phyloP scores from a whole-genome alignment of 495 filamentous ascomycete species.

The Hypoxylon rickii region DNA sequence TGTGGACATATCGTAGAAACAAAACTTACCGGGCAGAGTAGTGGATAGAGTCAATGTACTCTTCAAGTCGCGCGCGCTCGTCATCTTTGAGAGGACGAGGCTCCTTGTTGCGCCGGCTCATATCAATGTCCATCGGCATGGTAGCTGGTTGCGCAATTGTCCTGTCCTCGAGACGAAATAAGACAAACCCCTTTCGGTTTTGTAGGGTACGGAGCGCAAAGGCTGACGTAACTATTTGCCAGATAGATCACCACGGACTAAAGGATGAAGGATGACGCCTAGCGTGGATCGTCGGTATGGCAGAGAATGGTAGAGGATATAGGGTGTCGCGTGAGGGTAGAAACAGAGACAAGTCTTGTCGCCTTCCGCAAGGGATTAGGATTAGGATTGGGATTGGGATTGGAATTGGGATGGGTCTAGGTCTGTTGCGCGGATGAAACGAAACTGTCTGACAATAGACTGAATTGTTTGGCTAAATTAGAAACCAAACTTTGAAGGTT shows the following conservation, averaged over 20 bases:
- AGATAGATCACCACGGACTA: too few relatives aligned
- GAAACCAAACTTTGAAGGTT: too few relatives aligned
- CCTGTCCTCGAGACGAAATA: neutral
- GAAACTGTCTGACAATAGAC: too few relatives aligned
- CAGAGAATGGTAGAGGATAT: conserved; percentile 5
- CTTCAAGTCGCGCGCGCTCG: conserved; percentile 81
- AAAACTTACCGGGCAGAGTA: conserved; percentile 93
- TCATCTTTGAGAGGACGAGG: conserved; percentile 78
- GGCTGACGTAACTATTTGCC: too few relatives aligned
- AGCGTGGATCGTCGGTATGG: neutral
- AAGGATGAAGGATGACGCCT: neutral
- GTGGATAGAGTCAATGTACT: conserved; percentile 90
- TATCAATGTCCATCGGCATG: conserved; percentile 71
- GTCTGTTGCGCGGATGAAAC: too few relatives aligned
- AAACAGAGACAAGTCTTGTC: conserved; percentile 8
- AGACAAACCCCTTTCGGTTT: too few relatives aligned
- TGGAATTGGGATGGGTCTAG: too few relatives aligned
- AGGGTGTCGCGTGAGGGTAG: conserved; percentile 30
- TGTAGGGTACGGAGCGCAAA: too few relatives aligned
- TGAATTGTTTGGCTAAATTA: too few relatives aligned
- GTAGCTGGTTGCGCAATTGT: conserved; percentile 8
- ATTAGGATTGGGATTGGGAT: too few relatives aligned
- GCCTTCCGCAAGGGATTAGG: conserved; percentile 11
- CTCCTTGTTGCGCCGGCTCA: conserved; percentile 77
- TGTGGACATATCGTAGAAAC: conserved; percentile 1